These are phyloP conservation scores for Sugiyamaella marilandica DNA, from an alignment of 805 yeast species.

Conservation along the genomic window DNA sequence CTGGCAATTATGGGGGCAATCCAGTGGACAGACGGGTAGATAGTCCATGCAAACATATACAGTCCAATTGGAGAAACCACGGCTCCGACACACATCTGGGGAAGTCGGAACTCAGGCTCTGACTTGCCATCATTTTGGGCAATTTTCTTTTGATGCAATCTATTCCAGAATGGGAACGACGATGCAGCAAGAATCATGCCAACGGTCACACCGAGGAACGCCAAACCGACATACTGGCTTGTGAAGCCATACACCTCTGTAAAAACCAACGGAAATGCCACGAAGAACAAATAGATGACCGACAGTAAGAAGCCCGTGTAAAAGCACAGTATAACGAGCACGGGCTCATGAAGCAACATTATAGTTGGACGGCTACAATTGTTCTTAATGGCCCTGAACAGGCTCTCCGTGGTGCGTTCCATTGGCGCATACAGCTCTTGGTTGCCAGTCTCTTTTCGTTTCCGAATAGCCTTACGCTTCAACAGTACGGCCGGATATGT, in stretches of 20 bases:
- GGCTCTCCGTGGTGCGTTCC: conserved; percentile 27
- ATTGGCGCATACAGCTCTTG: conserved; percentile 38
- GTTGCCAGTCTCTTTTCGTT: conserved; percentile 45
- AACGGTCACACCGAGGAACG: conserved; percentile 59
- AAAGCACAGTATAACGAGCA: conserved; percentile 49
- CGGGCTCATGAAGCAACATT: conserved; percentile 47
- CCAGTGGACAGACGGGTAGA: conserved; percentile 41
- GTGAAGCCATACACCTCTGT: conserved; percentile 43
- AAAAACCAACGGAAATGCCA: conserved; percentile 56
- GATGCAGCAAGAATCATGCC: conserved; percentile 60
- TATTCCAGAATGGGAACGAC: conserved; percentile 20
- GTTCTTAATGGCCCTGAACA: conserved; percentile 16
- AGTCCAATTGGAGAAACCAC: conserved; percentile 42
- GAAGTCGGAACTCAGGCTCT: conserved; percentile 47
- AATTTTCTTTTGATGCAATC: conserved; percentile 36
- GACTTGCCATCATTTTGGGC: conserved; percentile 37
- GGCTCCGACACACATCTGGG: conserved; percentile 48
- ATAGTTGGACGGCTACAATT: conserved; percentile 51
- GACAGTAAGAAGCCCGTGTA: conserved; percentile 55
- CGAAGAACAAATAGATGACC: conserved; percentile 53
- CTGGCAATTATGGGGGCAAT: conserved; percentile 61
- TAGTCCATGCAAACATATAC: conserved; percentile 50
- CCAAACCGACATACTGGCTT: conserved; percentile 50
- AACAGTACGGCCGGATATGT: conserved; percentile 78
- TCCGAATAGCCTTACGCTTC: conserved; percentile 55